Evolutionary conservation across 495 filamentous ascomycete genomes (phyloP).

Genomic region (Xylaria curta): DNA sequence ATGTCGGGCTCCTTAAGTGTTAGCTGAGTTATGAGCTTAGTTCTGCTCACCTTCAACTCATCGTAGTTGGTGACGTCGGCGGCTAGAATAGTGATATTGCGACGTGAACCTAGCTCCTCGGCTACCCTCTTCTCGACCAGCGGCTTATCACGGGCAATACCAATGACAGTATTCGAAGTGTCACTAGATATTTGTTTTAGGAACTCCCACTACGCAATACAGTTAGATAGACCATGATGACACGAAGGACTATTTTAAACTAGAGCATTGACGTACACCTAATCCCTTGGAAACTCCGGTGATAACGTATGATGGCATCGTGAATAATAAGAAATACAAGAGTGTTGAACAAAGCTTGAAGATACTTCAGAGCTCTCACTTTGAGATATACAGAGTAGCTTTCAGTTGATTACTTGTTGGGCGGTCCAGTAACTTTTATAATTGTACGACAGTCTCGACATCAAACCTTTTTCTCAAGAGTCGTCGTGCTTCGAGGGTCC

Average conservation of each 20-base stretch:
- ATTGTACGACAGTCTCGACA: neutral
- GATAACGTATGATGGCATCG: conserved; percentile 10
- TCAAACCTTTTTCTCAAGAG: neutral
- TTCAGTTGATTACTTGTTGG: neutral
- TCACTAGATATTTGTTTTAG: conserved; percentile 38
- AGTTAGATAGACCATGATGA: neutral
- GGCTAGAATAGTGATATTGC: conserved; percentile 50
- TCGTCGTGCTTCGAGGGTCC: neutral
- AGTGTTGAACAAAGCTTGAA: neutral
- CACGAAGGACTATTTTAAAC: too few species aligned
- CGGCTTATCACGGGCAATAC: conserved; percentile 45
- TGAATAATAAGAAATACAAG: neutral
- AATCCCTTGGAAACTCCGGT: conserved; percentile 18
- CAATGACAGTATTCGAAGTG: conserved; percentile 40
- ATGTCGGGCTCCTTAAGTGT: neutral
- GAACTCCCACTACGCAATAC: conserved; percentile 33
- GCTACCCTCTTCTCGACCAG: conserved; percentile 36
- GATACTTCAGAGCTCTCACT: neutral
- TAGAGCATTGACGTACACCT: neutral
- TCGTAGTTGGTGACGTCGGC: conserved; percentile 49
- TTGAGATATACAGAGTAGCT: neutral
- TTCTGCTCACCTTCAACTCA: conserved; percentile 40
- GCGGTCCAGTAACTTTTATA: neutral
- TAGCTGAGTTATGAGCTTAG: neutral
- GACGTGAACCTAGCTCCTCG: conserved; percentile 35